Percentiles rank a stretch among this genome's conserved stretches.
Evolutionary conservation across 2,329 filamentous ascomycete species (phyloP).

Genomic region (Tetracladium maxilliforme): DNA sequence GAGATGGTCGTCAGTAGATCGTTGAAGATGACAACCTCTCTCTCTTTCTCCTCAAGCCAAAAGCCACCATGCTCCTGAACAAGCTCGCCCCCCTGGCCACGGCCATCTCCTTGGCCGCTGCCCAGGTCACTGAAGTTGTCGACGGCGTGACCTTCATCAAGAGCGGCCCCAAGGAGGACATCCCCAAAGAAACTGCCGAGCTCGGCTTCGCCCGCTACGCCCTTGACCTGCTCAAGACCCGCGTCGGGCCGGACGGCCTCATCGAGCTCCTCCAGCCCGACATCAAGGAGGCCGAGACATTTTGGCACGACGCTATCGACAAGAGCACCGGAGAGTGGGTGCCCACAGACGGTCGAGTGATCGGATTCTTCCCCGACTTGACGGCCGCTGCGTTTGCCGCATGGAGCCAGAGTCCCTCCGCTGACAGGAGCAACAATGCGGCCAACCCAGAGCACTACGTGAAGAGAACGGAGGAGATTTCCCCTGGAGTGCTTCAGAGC

Average conservation of each 20-base stretch:
- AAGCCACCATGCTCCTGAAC: not conserved
- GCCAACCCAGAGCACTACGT: too few species aligned
- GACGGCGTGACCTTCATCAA: too few species aligned
- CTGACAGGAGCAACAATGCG: too few species aligned
- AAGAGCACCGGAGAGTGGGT: slow-evolving; percentile 7
- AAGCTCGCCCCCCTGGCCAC: slow-evolving; percentile 1
- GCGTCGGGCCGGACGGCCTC: slow-evolving; percentile 9
- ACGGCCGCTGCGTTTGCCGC: slow-evolving; percentile 8
- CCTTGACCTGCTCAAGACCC: slow-evolving; percentile 12
- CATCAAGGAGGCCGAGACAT: slow-evolving; percentile 8
- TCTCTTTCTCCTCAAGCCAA: slow-evolving; percentile 1
- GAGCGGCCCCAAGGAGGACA: too few species aligned
- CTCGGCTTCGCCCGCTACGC: too few species aligned
- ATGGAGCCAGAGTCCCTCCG: too few species aligned
- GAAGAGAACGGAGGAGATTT: too few species aligned
- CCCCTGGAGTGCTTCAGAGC: too few species aligned
- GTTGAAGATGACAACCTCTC: not conserved
- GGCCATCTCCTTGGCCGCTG: slow-evolving; percentile 3
- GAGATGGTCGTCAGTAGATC: not conserved
- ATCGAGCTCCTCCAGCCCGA: slow-evolving; percentile 10
- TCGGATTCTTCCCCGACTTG: slow-evolving; percentile 12
- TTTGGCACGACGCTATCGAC: slow-evolving; percentile 10
- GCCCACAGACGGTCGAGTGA: slow-evolving; percentile 10
- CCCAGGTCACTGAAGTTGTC: too few species aligned
- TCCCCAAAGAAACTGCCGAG: too few species aligned